phyloP scores from a whole-genome alignment of 2,329 filamentous ascomycete genomes.

The Emydomyces testavorans region DNA sequence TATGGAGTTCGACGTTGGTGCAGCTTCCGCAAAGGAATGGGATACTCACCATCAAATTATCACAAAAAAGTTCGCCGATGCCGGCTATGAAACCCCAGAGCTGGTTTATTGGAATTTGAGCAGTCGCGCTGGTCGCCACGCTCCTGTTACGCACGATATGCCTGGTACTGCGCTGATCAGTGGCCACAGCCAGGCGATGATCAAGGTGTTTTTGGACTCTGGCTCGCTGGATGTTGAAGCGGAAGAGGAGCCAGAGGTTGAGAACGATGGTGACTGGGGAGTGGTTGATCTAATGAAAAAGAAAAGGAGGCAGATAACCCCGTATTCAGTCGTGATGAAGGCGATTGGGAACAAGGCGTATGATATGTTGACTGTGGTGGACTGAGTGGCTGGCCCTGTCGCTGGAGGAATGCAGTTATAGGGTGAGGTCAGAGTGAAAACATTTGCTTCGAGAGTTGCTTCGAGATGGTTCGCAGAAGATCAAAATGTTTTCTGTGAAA shows the following conservation, averaged over 20 bases:
- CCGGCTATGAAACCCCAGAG: constrained; percentile 48
- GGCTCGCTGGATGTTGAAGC: constrained; percentile 29
- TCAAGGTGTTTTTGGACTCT: constrained; percentile 47
- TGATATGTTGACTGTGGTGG: constrained; percentile 44
- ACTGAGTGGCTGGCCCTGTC: constrained; percentile 30
- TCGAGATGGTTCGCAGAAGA: too few relatives aligned
- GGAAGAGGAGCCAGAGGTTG: constrained; percentile 21
- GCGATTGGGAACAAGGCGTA: constrained; percentile 45
- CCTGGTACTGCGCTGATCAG: constrained; percentile 14
- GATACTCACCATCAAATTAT: constrained; percentile 42
- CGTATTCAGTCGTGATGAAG: constrained; percentile 35
- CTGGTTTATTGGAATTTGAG: constrained; percentile 31
- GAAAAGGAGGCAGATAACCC: constrained; percentile 26
- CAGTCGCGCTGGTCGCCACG: not conserved
- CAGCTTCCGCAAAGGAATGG: constrained; percentile 24
- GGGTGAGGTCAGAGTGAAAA: too few relatives aligned
- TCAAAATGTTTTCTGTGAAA: too few relatives aligned
- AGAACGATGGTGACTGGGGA: constrained; percentile 13
- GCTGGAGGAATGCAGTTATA: too few relatives aligned
- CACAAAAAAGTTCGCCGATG: constrained; percentile 34
- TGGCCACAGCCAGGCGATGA: constrained; percentile 37
- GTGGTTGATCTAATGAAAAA: constrained; percentile 22
- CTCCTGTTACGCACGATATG: constrained; percentile 13
- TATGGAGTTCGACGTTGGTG: constrained; percentile 47
- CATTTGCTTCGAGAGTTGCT: too few relatives aligned